Conservation (phyloP, 2,329 filamentous ascomycete species). For the Pseudocercospora musae region DNA sequence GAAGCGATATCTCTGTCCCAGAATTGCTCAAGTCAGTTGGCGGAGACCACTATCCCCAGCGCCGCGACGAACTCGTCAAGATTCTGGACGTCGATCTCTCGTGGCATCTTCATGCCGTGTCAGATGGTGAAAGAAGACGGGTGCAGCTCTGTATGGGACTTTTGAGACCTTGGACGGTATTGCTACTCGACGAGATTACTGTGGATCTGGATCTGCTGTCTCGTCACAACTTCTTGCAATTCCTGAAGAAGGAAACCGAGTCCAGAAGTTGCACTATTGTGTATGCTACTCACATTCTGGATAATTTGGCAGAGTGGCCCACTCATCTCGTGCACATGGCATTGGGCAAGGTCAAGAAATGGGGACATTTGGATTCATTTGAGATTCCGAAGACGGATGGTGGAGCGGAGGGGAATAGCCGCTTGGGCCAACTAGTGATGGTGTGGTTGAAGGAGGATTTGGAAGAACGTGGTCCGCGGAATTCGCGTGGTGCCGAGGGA, state of each 20-base stretch:
- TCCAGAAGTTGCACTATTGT: slow-evolving; percentile 81
- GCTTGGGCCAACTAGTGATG: slow-evolving; percentile 81
- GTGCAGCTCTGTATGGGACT: slow-evolving; percentile 97
- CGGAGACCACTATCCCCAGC: slow-evolving; percentile 74
- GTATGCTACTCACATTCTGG: slow-evolving; percentile 95
- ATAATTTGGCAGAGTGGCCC: slow-evolving; percentile 92
- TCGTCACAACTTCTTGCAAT: slow-evolving; percentile 78
- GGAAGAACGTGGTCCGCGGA: slow-evolving; percentile 72
- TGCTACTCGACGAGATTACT: slow-evolving; percentile 93
- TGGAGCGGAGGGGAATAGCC: slow-evolving; percentile 67
- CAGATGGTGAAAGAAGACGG: slow-evolving; percentile 82
- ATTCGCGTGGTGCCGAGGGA: slow-evolving; percentile 58
- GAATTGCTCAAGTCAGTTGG: slow-evolving; percentile 84
- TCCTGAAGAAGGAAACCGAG: slow-evolving; percentile 84
- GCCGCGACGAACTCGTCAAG: slow-evolving; percentile 78
- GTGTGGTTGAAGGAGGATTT: slow-evolving; percentile 83
- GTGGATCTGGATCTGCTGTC: slow-evolving; percentile 90
- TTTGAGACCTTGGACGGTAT: slow-evolving; percentile 82
- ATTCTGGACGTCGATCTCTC: slow-evolving; percentile 88
- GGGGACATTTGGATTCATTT: slow-evolving; percentile 71
- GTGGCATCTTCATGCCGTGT: slow-evolving; percentile 96
- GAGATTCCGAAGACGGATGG: slow-evolving; percentile 53
- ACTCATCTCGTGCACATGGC: slow-evolving; percentile 96
- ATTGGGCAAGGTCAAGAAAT: slow-evolving; percentile 81
- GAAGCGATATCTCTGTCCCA: slow-evolving; percentile 86